A percentile compares a stretch with the other conserved stretches of the same genome.
Conservation (phyloP, 495 filamentous ascomycete species). For the Chaetomium tenue region DNA sequence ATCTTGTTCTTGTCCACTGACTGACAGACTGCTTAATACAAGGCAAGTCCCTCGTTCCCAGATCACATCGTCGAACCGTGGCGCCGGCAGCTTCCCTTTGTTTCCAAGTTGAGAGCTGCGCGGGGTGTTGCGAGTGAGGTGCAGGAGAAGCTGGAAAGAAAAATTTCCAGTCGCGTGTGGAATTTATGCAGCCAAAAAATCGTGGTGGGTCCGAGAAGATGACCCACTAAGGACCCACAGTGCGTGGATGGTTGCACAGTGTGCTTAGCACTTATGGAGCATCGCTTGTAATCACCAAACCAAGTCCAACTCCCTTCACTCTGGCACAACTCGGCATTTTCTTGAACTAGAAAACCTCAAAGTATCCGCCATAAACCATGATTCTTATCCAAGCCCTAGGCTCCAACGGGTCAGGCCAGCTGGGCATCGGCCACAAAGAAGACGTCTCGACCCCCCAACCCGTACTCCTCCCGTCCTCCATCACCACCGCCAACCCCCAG, state of each 20-base stretch:
- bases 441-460: constrained; percentile 67
- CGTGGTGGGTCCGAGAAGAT: background rate
- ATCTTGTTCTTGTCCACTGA: constrained; percentile 19
- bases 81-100: constrained; percentile 9
- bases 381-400: constrained; percentile 73
- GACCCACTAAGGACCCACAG: constrained; percentile 1
- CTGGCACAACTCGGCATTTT: background rate
- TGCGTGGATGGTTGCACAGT: background rate
- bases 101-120: constrained; percentile 3
- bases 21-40: constrained; percentile 12
- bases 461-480: constrained; percentile 48
- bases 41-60: constrained; percentile 13
- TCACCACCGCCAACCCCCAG: constrained; percentile 22
- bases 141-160: constrained; percentile 2
- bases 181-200: constrained; percentile 11
- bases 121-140: constrained; percentile 6
- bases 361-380: constrained; percentile 30
- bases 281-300: background rate
- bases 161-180: constrained; percentile 7
- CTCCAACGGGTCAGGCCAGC: constrained; percentile 85
- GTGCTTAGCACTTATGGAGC: background rate
- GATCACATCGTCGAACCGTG: constrained; percentile 18
- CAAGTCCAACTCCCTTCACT: background rate
- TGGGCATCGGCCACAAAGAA: constrained; percentile 72
- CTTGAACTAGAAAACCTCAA: background rate